These are phyloP conservation scores for Flaveria robusta DNA, from an alignment of 129 eudicot genomes.

Conservation along the genomic window DNA sequence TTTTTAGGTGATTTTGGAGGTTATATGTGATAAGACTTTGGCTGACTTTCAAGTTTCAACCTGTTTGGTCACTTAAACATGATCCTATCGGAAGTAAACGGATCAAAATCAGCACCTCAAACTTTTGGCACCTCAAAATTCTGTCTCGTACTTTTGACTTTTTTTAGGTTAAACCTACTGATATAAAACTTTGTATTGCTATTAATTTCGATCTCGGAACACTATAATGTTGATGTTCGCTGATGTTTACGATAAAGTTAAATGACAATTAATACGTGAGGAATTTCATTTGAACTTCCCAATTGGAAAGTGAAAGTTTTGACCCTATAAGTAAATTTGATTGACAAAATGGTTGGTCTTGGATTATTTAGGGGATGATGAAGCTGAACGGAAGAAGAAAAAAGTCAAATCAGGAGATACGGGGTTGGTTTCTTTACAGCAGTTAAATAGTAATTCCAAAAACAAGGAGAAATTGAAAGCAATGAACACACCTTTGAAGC, in stretches of 20 bases:
- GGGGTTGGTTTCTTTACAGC: constrained; percentile 38
- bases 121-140: not conserved
- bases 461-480: constrained; percentile 54
- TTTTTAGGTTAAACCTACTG: not conserved
- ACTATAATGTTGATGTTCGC: not conserved
- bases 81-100: not conserved
- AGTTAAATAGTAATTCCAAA: constrained; percentile 42
- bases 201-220: not conserved
- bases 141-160: not conserved
- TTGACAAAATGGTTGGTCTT: constrained; percentile 6
- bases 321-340: not conserved
- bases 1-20: not conserved
- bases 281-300: not conserved
- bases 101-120: not conserved
- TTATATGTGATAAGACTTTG: not conserved
- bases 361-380: constrained; percentile 63
- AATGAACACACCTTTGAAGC: constrained; percentile 42
- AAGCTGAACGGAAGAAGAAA: constrained; percentile 80
- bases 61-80: not conserved
- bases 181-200: not conserved
- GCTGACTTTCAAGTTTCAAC: not conserved
- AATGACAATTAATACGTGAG: not conserved
- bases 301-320: not conserved
- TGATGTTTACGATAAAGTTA: not conserved
- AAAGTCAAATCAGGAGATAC: constrained; percentile 57